Conservation (phyloP, 192 early-diverging fungal genomes). For the Dissophora ornata region DNA sequence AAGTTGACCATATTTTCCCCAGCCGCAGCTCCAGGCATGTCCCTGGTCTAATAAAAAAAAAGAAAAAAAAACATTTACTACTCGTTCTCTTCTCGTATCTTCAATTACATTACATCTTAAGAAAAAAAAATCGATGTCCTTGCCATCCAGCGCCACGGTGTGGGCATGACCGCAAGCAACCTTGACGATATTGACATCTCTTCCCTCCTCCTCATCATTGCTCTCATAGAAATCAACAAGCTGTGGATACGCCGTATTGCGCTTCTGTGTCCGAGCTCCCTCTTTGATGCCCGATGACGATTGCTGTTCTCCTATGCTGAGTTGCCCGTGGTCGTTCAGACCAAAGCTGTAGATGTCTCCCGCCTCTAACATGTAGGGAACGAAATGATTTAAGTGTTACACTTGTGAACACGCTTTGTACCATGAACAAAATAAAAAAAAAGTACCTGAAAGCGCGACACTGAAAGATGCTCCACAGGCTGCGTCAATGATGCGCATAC, state of each 20-base stretch:
- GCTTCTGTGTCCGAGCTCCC: not conserved
- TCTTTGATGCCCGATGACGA: not conserved
- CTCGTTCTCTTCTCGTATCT: too few relatives aligned
- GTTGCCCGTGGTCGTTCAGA: constrained; percentile 52
- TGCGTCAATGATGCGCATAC: constrained; percentile 40
- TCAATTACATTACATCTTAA: too few relatives aligned
- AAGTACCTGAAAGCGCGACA: constrained; percentile 40
- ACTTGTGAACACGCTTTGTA: too few relatives aligned
- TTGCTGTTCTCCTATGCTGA: constrained; percentile 20
- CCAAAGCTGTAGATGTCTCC: constrained; percentile 58
- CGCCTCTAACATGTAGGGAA: too few relatives aligned
- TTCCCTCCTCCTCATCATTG: not conserved
- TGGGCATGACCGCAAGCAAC: constrained; percentile 54
- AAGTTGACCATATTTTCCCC: constrained; percentile 47
- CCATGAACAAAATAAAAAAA: not conserved
- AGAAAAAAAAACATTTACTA: not conserved
- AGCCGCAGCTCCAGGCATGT: constrained; percentile 42
- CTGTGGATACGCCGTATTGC: constrained; percentile 44
- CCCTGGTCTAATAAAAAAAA: constrained; percentile 20
- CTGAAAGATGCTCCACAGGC: constrained; percentile 54
- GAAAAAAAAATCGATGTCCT: not conserved
- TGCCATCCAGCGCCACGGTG: constrained; percentile 50
- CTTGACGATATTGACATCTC: constrained; percentile 29
- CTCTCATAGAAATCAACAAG: constrained; percentile 47
- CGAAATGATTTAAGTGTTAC: too few relatives aligned